phyloP scores from a whole-genome alignment of 805 yeast species.

The Phaffomyces opuntiae region DNA sequence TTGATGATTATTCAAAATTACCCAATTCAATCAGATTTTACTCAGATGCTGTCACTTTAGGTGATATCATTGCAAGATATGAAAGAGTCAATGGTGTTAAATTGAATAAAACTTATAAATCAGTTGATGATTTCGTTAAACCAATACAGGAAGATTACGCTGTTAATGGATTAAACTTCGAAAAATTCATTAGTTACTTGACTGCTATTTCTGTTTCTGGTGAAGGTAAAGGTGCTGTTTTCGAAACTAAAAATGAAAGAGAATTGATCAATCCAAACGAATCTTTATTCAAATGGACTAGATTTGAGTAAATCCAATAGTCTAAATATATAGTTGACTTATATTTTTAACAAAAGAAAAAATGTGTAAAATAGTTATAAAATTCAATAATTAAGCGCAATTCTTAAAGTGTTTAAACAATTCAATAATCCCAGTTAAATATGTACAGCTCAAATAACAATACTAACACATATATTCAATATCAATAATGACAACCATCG shows the following conservation, averaged over 20 bases:
- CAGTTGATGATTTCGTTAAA: not conserved
- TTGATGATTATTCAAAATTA: slow-evolving; percentile 26
- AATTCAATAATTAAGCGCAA: no score
- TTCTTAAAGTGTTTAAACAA: no score
- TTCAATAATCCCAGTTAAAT: no score
- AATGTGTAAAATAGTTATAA: no score
- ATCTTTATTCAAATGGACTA: slow-evolving; percentile 37
- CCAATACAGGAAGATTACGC: not conserved
- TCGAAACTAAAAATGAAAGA: slow-evolving; percentile 25
- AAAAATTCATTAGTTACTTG: slow-evolving; percentile 33
- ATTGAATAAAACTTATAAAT: slow-evolving; percentile 25
- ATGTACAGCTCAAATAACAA: no score
- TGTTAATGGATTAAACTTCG: slow-evolving; percentile 23
- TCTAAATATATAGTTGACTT: not conserved
- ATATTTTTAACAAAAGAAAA: no score
- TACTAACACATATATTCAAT: no score
- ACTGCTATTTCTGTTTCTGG: slow-evolving; percentile 32
- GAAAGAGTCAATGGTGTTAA: slow-evolving; percentile 32
- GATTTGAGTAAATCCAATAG: slow-evolving; percentile 10
- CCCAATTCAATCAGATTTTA: slow-evolving; percentile 39
- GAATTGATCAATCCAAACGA: slow-evolving; percentile 42
- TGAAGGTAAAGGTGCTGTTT: slow-evolving; percentile 32
- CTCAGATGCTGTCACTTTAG: slow-evolving; percentile 34
- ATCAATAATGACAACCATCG: no score
- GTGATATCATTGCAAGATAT: slow-evolving; percentile 32